Evolutionary conservation across 768 basidiomycete genomes (phyloP), one percentile per base, ranked within the genome.

Genomic region (Peribolospora kevripleyi): DNA sequence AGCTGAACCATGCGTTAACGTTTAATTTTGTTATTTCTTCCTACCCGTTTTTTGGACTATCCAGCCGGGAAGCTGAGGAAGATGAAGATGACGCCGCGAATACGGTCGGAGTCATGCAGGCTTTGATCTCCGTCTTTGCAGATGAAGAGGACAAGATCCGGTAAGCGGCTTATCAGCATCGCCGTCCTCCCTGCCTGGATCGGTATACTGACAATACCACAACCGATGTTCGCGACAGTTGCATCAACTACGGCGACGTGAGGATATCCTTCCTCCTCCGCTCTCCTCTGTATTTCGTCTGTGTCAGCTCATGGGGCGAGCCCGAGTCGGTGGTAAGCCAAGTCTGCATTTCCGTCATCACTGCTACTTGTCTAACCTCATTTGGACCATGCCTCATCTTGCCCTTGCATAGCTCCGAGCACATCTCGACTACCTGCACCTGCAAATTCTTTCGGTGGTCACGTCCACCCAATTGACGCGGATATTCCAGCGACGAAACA

Each of bases 391-490:
- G 14, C 25, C 50, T 41, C 11, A 47, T 48, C 25, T 37, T 25
- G 41, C 10, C n/a, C 38, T 25, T 37, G 7, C 39, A 55, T 79
- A 97, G 91, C 81, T 82, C 60, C 76, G 91, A 54, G 76, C 78
- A 25, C 93, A 97, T 71, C 75, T 98, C 57, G 91, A 97, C 67
- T 93, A 93, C 68, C 71, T 97, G 6, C 83, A 98, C 65, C 72
- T 95, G 3, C 90, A 93, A 68, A 84, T 97, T 55, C 68, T 95
- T 39, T 88, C 84, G 60, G 78, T 93, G 42, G 79, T 93, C 49
- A 84, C 88, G 3, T 81, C 78, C 2, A 72, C 79, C 3, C 88
- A 95, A 65, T 72, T 98, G 3, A 76, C 77, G 40, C 73, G 78
- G 41, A 82, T 91, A 62, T 97, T 98, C 61, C 80, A 87, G 64